Percentiles rank a stretch among this genome's conserved stretches.
phyloP scores from a whole-genome alignment of 192 early-diverging fungal genomes.

The Backusella luteola region DNA sequence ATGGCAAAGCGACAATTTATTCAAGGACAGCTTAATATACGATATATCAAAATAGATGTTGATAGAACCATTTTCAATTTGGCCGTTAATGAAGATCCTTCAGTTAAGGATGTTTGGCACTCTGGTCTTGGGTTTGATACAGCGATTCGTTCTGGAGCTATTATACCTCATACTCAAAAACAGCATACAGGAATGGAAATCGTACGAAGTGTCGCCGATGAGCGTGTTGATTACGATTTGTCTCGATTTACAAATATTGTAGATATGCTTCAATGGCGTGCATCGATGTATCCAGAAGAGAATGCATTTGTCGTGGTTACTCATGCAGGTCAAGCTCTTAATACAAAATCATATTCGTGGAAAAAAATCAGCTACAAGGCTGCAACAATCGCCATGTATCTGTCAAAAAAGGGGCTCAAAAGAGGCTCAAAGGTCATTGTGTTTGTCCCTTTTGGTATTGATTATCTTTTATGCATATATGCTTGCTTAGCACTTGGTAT shows the following conservation, averaged over 20 bases:
- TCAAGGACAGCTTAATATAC: conserved; percentile 52
- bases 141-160: conserved; percentile 19
- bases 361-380: conserved; percentile 67
- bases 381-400: conserved; percentile 59
- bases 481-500: conserved; percentile 83
- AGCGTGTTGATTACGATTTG: conserved; percentile 67
- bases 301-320: conserved; percentile 61
- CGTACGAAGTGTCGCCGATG: conserved; percentile 63
- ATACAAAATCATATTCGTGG: conserved; percentile 66
- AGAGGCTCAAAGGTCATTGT: conserved; percentile 61
- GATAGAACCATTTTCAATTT: conserved; percentile 64
- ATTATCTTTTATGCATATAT: conserved; percentile 67
- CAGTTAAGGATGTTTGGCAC: conserved; percentile 44
- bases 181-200: conserved; percentile 74
- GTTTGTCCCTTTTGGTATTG: conserved; percentile 65
- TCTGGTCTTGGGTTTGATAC: conserved; percentile 35
- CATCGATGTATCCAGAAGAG: conserved; percentile 62
- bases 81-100: conserved; percentile 49
- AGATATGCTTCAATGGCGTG: conserved; percentile 75
- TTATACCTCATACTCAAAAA: conserved; percentile 40
- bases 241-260: conserved; percentile 63
- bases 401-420: conserved; percentile 60
- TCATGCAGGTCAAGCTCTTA: conserved; percentile 43
- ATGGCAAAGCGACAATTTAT: conserved; percentile 66
- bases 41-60: conserved; percentile 56